Evolutionary conservation across 768 basidiomycete genomes (phyloP).

Genomic region (Lactarius evosmus): DNA sequence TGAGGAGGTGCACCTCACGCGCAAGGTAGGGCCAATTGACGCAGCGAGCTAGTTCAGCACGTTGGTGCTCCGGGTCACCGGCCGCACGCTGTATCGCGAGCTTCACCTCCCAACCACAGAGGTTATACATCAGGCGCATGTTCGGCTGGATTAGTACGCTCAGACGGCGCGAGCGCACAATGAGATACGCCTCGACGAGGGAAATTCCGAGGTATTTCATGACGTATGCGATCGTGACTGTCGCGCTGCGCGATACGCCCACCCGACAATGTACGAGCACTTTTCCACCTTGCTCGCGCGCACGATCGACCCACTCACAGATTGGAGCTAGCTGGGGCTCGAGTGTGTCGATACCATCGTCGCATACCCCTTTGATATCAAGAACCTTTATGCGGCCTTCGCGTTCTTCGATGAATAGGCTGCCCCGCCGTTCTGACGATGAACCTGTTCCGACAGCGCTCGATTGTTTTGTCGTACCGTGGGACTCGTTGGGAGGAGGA

Average conservation of each 20-base stretch:
- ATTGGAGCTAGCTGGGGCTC: conserved; percentile 85
- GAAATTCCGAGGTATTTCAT: conserved; percentile 88
- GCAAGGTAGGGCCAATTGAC: conserved; percentile 84
- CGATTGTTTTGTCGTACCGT: background rate
- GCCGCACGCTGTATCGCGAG: conserved; percentile 74
- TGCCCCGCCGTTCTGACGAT: conserved; percentile 56
- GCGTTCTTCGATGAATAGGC: conserved; percentile 82
- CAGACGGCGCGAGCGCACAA: conserved; percentile 85
- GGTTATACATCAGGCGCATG: conserved; percentile 91
- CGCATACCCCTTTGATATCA: conserved; percentile 89
- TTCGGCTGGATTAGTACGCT: conserved; percentile 94
- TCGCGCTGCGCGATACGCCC: conserved; percentile 94
- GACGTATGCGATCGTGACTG: conserved; percentile 96
- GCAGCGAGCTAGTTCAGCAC: conserved; percentile 60
- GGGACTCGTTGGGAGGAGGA: conserved; percentile 52
- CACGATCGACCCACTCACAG: conserved; percentile 91
- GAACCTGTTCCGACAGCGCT: conserved; percentile 41
- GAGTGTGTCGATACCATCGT: conserved; percentile 95
- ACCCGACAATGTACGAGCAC: conserved; percentile 97
- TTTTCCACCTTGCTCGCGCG: conserved; percentile 77
- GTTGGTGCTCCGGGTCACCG: conserved; percentile 47
- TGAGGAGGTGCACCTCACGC: conserved; percentile 79
- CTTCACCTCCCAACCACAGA: conserved; percentile 92
- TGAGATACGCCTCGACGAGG: conserved; percentile 90
- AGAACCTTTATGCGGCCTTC: conserved; percentile 88